Conservation (phyloP, 2,329 filamentous ascomycete genomes). For the Ceratocystis papillata region DNA sequence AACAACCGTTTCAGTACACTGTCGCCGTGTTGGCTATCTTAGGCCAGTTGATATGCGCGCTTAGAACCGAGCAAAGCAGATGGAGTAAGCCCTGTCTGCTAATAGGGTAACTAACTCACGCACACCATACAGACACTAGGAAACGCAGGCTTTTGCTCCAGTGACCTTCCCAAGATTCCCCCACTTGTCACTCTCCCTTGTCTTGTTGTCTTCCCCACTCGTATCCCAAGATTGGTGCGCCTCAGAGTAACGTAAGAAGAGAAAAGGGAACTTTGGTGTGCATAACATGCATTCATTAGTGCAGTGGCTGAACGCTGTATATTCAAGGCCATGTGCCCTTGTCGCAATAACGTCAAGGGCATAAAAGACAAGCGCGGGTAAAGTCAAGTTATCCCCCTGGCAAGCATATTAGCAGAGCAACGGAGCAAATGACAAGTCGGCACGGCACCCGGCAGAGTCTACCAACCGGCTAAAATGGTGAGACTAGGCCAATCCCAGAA, state of each 20-base stretch:
- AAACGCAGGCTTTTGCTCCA: background rate
- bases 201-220: background rate
- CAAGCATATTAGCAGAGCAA: background rate
- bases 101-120: too few relatives aligned
- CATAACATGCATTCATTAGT: background rate
- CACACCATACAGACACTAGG: background rate
- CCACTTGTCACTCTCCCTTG: background rate
- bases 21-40: background rate
- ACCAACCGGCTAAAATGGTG: conserved; percentile 4
- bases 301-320: too few relatives aligned
- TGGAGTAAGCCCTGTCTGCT: background rate
- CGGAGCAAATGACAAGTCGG: background rate
- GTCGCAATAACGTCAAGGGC: background rate
- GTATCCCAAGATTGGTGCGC: conserved; percentile 7
- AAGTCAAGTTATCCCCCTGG: background rate
- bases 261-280: background rate
- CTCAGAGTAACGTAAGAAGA: background rate
- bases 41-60: background rate
- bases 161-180: background rate
- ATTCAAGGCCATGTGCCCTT: background rate
- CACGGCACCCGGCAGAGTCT: background rate
- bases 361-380: conserved; percentile 2
- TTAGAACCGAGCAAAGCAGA: background rate
- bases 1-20: conserved; percentile 1
- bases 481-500: background rate